Conservation (phyloP, 2,329 filamentous ascomycete species). For the Calonectria pseudoreteaudii region DNA sequence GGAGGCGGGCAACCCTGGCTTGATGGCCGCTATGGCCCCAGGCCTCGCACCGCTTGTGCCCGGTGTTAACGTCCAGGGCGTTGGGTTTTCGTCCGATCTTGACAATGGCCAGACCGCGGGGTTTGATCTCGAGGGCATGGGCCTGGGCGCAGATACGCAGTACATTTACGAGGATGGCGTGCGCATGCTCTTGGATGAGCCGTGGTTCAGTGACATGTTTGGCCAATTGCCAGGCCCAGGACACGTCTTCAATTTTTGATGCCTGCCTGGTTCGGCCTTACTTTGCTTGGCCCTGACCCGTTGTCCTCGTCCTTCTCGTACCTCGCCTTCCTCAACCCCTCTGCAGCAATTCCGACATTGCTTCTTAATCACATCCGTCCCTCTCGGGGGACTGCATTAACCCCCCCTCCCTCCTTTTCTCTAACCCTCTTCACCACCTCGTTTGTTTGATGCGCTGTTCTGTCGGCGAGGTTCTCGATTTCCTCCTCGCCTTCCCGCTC, state of each 20-base stretch:
- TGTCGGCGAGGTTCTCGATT: not conserved
- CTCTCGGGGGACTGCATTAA: not conserved
- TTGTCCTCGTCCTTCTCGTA: not conserved
- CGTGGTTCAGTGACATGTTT: constrained; percentile 54
- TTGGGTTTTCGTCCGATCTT: constrained; percentile 31
- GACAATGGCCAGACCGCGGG: constrained; percentile 39
- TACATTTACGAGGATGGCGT: constrained; percentile 49
- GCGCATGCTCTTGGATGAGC: constrained; percentile 53
- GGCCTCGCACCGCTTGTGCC: constrained; percentile 34
- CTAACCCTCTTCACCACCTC: not conserved
- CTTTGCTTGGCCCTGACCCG: not conserved
- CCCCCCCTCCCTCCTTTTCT: too few species aligned
- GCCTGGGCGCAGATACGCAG: constrained; percentile 40
- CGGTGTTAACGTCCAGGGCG: constrained; percentile 22
- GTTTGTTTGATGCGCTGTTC: not conserved
- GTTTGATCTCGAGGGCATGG: constrained; percentile 47
- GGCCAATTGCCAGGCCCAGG: constrained; percentile 48
- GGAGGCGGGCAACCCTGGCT: constrained; percentile 34
- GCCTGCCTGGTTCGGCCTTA: not conserved
- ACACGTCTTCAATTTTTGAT: constrained; percentile 50
- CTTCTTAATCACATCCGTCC: not conserved
- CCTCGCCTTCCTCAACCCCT: not conserved
- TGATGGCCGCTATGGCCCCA: constrained; percentile 43
- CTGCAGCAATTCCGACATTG: not conserved
- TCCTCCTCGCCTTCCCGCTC: not conserved